A percentile compares a stretch with the other conserved stretches of the same genome.
phyloP scores from a whole-genome alignment of 768 basidiomycete genomes.

The Galerina sulciceps region DNA sequence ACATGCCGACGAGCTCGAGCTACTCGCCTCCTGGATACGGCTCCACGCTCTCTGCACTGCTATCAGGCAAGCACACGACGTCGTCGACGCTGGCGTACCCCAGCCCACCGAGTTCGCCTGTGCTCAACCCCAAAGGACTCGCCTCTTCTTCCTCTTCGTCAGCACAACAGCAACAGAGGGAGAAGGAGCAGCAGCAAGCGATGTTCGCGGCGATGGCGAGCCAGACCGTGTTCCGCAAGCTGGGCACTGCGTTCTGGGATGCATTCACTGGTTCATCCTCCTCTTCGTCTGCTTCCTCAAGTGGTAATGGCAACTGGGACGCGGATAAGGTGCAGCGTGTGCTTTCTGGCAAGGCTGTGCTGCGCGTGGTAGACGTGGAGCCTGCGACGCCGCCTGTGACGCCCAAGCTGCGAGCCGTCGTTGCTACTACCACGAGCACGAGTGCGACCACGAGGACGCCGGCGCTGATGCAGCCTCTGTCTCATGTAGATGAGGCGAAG shows the following conservation, averaged over 20 bases:
- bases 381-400: conserved; percentile 24
- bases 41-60: conserved; percentile 32
- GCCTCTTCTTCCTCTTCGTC: conserved; percentile 15
- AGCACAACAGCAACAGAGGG: conserved; percentile 22
- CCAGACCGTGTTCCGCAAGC: conserved; percentile 72
- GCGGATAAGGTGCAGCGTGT: conserved; percentile 82
- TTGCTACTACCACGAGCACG: conserved; percentile 9
- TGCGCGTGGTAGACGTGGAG: conserved; percentile 81
- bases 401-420: conserved; percentile 11
- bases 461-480: neutral
- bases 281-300: conserved; percentile 27
- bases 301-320: conserved; percentile 57
- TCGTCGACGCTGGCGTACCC: conserved; percentile 34
- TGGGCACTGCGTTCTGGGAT: conserved; percentile 85
- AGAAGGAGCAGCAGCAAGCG: conserved; percentile 43
- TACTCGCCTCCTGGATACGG: conserved; percentile 12
- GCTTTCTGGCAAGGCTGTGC: conserved; percentile 81
- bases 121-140: conserved; percentile 32
- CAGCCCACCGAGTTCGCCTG: conserved; percentile 49
- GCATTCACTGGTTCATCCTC: conserved; percentile 68
- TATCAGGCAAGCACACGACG: conserved; percentile 52
- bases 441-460: neutral
- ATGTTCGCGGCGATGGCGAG: conserved; percentile 76
- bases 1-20: neutral
- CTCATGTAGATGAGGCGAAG: conserved; percentile 18